phyloP scores from a whole-genome alignment of 495 filamentous ascomycete species.

The Clavariopsis aquatica region DNA sequence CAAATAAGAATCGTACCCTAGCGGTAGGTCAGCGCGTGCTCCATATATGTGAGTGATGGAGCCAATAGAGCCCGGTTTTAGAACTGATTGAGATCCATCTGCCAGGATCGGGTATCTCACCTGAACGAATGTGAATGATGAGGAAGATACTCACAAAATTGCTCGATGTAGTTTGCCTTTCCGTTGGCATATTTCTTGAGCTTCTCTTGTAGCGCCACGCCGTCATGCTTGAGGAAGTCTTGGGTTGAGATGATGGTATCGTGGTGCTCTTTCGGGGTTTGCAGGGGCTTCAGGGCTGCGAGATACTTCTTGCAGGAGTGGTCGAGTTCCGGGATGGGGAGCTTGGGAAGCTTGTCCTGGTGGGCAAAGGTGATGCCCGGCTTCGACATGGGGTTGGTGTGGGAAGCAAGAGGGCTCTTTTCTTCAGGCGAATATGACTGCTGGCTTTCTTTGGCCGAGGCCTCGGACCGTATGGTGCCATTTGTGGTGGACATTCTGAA shows the following conservation, averaged over 20 bases:
- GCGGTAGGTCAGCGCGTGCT: slow-evolving; percentile 26
- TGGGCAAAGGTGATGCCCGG: slow-evolving; percentile 81
- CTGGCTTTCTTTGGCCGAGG: slow-evolving; percentile 45
- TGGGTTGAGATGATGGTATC: slow-evolving; percentile 78
- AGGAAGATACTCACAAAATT: slow-evolving; percentile 81
- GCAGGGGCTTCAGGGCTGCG: slow-evolving; percentile 76
- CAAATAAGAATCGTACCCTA: slow-evolving; percentile 98
- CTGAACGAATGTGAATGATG: neutral
- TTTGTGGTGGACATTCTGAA: slow-evolving; percentile 36
- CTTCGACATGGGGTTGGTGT: slow-evolving; percentile 49
- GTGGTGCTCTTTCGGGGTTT: slow-evolving; percentile 75
- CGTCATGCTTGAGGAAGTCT: slow-evolving; percentile 84
- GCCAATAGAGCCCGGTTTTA: slow-evolving; percentile 3
- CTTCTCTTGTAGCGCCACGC: slow-evolving; percentile 81
- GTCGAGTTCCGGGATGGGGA: slow-evolving; percentile 93
- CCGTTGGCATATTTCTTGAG: slow-evolving; percentile 90
- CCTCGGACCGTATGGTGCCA: slow-evolving; percentile 41
- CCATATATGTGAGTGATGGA: neutral
- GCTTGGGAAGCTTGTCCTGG: slow-evolving; percentile 85
- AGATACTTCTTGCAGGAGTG: slow-evolving; percentile 78
- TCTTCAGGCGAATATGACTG: slow-evolving; percentile 49
- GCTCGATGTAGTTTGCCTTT: slow-evolving; percentile 95
- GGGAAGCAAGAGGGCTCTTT: slow-evolving; percentile 49
- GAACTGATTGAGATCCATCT: slow-evolving; percentile 19
- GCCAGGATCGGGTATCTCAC: slow-evolving; percentile 6